Evolutionary conservation across 495 filamentous ascomycete species (phyloP).

Genomic region (Pyrenopolyporus hunteri): DNA sequence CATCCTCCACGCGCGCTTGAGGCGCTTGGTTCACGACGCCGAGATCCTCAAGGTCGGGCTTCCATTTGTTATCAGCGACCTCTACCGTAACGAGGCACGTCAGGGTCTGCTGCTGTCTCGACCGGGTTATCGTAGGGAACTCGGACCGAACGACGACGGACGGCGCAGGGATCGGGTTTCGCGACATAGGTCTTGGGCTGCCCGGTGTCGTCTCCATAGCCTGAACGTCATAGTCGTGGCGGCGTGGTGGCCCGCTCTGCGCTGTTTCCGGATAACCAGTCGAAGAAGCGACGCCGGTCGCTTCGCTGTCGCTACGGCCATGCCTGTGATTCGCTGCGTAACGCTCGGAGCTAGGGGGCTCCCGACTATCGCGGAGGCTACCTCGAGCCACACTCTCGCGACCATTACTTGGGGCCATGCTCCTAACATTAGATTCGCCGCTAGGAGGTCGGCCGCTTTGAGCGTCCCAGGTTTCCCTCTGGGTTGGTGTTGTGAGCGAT

Average conservation of each 20-base stretch:
- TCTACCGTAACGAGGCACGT: constrained; percentile 96
- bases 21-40: constrained; percentile 62
- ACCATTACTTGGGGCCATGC: constrained; percentile 41
- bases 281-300: constrained; percentile 74
- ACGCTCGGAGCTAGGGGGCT: constrained; percentile 64
- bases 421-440: constrained; percentile 53
- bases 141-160: constrained; percentile 93
- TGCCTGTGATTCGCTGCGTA: constrained; percentile 70
- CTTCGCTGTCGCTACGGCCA: constrained; percentile 71
- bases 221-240: constrained; percentile 95
- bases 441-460: constrained; percentile 56
- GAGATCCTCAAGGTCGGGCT: constrained; percentile 82
- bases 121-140: constrained; percentile 91
- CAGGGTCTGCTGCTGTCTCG: constrained; percentile 91
- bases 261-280: constrained; percentile 75
- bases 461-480: constrained; percentile 57
- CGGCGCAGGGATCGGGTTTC: constrained; percentile 90
- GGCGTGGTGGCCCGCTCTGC: constrained; percentile 63
- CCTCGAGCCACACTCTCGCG: constrained; percentile 42
- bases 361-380: constrained; percentile 63
- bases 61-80: constrained; percentile 92
- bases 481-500: constrained; percentile 56
- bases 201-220: constrained; percentile 90
- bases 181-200: constrained; percentile 73
- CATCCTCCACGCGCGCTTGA: constrained; percentile 53